Percentiles rank a stretch among this genome's conserved stretches.
phyloP scores from a whole-genome alignment of 805 yeast species.

The Suhomyces sp. region DNA sequence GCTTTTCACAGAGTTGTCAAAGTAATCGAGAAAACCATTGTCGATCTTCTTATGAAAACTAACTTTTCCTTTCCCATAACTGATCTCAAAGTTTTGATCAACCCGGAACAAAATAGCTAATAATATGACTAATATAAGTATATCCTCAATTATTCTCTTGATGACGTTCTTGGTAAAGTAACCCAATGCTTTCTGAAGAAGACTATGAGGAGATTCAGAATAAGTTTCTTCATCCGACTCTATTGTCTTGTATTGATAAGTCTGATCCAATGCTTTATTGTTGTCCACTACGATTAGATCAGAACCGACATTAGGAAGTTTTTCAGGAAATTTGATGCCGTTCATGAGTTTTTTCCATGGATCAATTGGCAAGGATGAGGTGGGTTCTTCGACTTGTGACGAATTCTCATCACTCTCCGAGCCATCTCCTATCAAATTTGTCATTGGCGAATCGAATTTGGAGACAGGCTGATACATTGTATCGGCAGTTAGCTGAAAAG shows the following conservation, averaged over 20 bases:
- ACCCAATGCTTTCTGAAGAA: not conserved
- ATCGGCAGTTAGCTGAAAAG: conserved; percentile 24
- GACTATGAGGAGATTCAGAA: not conserved
- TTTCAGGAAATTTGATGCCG: conserved; percentile 33
- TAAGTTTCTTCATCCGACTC: not conserved
- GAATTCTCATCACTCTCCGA: not conserved
- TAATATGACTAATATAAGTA: conserved; percentile 38
- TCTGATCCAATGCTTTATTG: not conserved
- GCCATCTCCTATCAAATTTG: conserved; percentile 28
- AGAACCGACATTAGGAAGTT: conserved; percentile 5
- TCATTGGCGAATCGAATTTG: conserved; percentile 18
- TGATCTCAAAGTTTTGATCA: not conserved
- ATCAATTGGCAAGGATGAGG: not conserved
- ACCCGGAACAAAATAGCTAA: not conserved
- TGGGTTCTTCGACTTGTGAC: not conserved
- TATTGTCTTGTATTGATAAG: not conserved
- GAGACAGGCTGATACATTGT: conserved; percentile 37
- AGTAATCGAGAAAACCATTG: not conserved
- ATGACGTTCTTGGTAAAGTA: conserved; percentile 5
- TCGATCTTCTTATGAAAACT: not conserved
- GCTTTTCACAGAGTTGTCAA: not conserved
- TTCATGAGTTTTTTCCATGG: conserved; percentile 27
- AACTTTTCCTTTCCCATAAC: not conserved
- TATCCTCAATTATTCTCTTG: conserved; percentile 46
- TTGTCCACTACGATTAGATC: conserved; percentile 7